Evolutionary conservation across 208 protist genomes (phyloP).

Genomic region (Wallacemonas sp.): DNA sequence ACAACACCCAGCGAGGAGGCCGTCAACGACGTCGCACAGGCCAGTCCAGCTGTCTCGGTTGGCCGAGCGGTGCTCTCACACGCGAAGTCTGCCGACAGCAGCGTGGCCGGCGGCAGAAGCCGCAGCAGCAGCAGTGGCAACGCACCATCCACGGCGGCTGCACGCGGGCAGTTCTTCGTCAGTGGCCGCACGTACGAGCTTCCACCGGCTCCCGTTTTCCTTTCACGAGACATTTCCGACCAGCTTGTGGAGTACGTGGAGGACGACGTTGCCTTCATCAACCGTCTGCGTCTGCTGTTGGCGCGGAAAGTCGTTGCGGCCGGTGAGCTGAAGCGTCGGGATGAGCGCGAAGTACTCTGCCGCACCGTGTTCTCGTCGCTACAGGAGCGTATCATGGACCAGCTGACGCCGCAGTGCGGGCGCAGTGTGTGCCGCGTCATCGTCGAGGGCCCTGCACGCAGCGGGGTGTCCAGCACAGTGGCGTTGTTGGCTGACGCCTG

Average conservation of each 20-base stretch:
- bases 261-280: constrained; percentile 8
- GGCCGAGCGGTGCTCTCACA: background rate
- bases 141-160: no score
- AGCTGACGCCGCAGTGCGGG: background rate
- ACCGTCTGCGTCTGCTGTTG: constrained; percentile 23
- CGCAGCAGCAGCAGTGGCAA: no score
- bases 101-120: no score
- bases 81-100: no score
- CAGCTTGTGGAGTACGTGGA: constrained; percentile 7
- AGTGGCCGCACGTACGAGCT: constrained; percentile 5
- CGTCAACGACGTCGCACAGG: background rate
- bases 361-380: constrained; percentile 19
- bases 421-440: constrained; percentile 28
- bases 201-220: constrained; percentile 18
- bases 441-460: constrained; percentile 60
- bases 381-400: constrained; percentile 13
- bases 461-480: constrained; percentile 58
- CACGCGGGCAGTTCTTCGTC: constrained; percentile 18
- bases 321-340: background rate
- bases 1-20: background rate
- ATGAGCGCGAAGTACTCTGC: constrained; percentile 2
- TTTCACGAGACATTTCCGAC: background rate
- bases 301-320: constrained; percentile 21
- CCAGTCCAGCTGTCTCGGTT: background rate
- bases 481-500: constrained; percentile 28